phyloP scores from a whole-genome alignment of 2,329 filamentous ascomycete genomes.

The Fusarium nematophilum region DNA sequence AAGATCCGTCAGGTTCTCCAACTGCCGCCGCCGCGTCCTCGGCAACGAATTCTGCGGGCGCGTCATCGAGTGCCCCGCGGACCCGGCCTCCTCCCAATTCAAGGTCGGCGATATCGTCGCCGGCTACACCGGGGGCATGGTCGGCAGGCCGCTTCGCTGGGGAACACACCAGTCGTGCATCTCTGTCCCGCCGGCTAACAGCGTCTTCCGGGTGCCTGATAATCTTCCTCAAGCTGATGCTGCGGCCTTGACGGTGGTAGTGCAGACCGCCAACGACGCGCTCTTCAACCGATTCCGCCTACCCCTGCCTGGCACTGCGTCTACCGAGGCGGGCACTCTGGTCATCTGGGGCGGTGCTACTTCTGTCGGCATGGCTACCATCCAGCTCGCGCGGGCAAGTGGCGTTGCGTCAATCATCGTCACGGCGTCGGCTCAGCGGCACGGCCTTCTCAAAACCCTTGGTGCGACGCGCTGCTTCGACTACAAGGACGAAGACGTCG shows the following conservation, averaged over 20 bases:
- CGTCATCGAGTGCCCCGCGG: background rate
- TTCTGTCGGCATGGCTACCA: background rate
- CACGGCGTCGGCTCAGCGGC: background rate
- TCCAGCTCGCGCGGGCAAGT: constrained; percentile 3
- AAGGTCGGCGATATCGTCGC: background rate
- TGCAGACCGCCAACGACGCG: constrained; percentile 8
- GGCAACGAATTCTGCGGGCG: constrained; percentile 11
- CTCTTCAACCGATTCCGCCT: background rate
- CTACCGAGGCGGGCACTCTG: background rate
- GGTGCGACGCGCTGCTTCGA: constrained; percentile 5
- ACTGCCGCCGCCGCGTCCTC: background rate
- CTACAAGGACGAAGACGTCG: background rate
- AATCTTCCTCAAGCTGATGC: constrained; percentile 6
- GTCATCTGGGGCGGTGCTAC: constrained; percentile 9
- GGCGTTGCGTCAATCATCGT: background rate
- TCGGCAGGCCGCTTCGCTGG: background rate
- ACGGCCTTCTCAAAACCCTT: background rate
- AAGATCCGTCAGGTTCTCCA: background rate
- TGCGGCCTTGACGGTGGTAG: constrained; percentile 2
- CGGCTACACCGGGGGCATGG: background rate
- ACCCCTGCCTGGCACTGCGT: background rate
- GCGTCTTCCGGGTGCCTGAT: background rate
- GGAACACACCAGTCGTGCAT: constrained; percentile 3
- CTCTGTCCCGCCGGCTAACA: background rate
- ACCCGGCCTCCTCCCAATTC: background rate